Evolutionary conservation across 768 basidiomycete genomes (phyloP).

Genomic region (Astraeus odoratus): DNA sequence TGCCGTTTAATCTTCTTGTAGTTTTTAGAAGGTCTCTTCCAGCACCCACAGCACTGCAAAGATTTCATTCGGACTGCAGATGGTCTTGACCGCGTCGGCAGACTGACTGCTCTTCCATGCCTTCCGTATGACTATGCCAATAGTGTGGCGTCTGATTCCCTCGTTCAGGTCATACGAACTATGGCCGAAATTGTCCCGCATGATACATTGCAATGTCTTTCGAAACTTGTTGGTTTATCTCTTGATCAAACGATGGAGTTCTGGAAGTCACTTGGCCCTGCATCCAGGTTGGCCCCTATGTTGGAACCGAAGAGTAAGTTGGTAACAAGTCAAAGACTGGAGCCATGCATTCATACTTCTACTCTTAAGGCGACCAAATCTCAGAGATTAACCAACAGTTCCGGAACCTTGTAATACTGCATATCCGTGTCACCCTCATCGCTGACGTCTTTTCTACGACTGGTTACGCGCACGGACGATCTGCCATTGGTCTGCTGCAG

Average conservation of each 20-base stretch:
- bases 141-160: slow-evolving; percentile 77
- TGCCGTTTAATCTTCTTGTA: slow-evolving; percentile 21
- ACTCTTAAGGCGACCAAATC: slow-evolving; percentile 38
- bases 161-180: slow-evolving; percentile 83
- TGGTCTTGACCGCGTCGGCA: slow-evolving; percentile 66
- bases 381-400: slow-evolving; percentile 55
- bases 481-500: slow-evolving; percentile 67
- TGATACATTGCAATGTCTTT: slow-evolving; percentile 65
- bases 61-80: slow-evolving; percentile 79
- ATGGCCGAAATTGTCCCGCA: slow-evolving; percentile 82
- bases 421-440: slow-evolving; percentile 75
- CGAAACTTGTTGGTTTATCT: slow-evolving; percentile 62
- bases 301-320: slow-evolving; percentile 46
- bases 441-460: slow-evolving; percentile 84
- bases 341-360: slow-evolving; percentile 3
- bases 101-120: slow-evolving; percentile 76
- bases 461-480: slow-evolving; percentile 74
- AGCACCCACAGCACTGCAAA: slow-evolving; percentile 81
- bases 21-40: slow-evolving; percentile 94
- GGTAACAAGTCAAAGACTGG: slow-evolving; percentile 1
- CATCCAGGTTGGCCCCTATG: slow-evolving; percentile 59
- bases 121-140: slow-evolving; percentile 85
- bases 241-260: slow-evolving; percentile 64
- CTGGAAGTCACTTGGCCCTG: slow-evolving; percentile 49
- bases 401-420: slow-evolving; percentile 64